A percentile compares a stretch with the other conserved stretches of the same genome.
Conservation (phyloP, 164 flowering plant genomes). For the Aristolochia contorta region DNA sequence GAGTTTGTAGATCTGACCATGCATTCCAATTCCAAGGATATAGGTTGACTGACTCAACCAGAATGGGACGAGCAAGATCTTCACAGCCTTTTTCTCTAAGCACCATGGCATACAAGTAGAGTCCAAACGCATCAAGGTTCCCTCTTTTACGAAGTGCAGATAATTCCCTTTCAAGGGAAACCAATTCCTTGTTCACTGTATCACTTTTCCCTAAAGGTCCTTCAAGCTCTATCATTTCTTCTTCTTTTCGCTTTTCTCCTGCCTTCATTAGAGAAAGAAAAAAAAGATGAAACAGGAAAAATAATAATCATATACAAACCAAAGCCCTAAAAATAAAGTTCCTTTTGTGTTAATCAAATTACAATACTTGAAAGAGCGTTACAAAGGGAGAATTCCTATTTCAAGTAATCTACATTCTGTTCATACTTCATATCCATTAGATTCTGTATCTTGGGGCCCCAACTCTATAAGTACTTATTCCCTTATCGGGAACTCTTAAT, state of each 20-base stretch:
- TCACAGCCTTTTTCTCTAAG: conserved; percentile 80
- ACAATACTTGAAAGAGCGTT: too few relatives aligned
- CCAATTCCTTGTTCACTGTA: conserved; percentile 63
- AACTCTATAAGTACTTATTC: too few relatives aligned
- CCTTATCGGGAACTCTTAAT: too few relatives aligned
- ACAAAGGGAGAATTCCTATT: too few relatives aligned
- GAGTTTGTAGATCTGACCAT: conserved; percentile 83
- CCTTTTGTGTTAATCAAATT: too few relatives aligned
- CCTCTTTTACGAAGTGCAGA: conserved; percentile 59
- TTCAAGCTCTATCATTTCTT: conserved; percentile 87
- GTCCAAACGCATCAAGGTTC: conserved; percentile 71
- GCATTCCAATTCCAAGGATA: conserved; percentile 99
- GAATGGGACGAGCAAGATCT: conserved; percentile 67
- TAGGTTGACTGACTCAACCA: conserved; percentile 84
- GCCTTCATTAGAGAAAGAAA: conserved; percentile 43
- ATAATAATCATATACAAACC: not conserved
- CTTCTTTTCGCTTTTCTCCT: conserved; percentile 97
- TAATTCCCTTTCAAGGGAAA: conserved; percentile 69
- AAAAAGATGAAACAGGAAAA: not conserved
- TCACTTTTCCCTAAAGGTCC: conserved; percentile 81
- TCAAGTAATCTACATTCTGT: too few relatives aligned
- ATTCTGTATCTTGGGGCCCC: too few relatives aligned
- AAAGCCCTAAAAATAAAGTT: not conserved
- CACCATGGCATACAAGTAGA: conserved; percentile 81
- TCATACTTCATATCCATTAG: too few relatives aligned